Base-by-base conservation (phyloP, 2,329 filamentous ascomycete species). In the Phyllachora maydis region DNA sequence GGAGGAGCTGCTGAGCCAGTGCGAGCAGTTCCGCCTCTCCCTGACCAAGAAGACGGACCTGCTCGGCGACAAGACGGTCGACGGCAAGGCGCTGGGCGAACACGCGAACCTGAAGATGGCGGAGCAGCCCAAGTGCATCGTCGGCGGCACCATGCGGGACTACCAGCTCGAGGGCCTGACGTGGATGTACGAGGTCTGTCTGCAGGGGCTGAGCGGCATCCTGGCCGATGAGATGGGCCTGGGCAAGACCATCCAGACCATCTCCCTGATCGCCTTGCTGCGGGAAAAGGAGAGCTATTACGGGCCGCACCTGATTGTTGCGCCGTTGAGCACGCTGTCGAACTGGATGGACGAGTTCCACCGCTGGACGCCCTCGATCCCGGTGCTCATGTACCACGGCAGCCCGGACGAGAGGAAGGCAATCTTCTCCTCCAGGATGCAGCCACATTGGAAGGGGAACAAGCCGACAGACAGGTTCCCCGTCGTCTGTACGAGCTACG, bases 341-440 rank as follows among this genome's bases (percentile, higher is more conserved):
- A 98, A 95, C 41, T 98, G 88, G 88, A 72, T 92, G 19, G 77
- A 88, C 19, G 88, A 98, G 39, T 93, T 95, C 35, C 59, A 70
- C 16, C 75, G 74, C 35, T 98, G 83, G 82, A 79, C 81, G 0
- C 88, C 88, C 0, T 64, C 62, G 2, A 85, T 95, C 18, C 82
- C 85, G 0, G 82, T 88, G 0, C 56, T 91, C 23, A 64, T 95
- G 34, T 95, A 95, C 36, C 88, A 98, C 36, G 88, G 88, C 6
- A 72, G 64, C 7, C 81, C 82, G 14, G 55, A 67, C 11, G 67
- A 88, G 31, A 65, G 88, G n/a, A 70, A 69, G 23, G 56, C 67
- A 2, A 65, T 93, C n/a, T 71, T 82, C 30, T 59, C 55, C 21
- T 72, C 65, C n/a, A 52, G 62, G 18, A 65, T 95, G 37, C 71